These are phyloP conservation scores for Nigrospora oryzae DNA, from an alignment of 2,329 filamentous ascomycete genomes.

Conservation along the genomic window DNA sequence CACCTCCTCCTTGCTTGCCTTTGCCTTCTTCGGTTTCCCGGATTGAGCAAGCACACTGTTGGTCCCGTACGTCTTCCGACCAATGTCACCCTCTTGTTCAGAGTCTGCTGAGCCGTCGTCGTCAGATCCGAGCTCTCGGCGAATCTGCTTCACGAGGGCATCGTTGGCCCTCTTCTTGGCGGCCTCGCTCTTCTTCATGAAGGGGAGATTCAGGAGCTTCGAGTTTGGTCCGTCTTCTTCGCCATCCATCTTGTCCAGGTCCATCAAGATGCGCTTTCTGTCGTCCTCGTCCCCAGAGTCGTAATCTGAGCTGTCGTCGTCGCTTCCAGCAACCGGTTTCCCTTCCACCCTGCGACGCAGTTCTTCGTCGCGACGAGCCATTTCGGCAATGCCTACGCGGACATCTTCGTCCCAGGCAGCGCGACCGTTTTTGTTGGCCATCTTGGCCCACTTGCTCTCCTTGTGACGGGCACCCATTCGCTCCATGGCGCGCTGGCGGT, in stretches of 20 bases:
- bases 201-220: slow-evolving; percentile 76
- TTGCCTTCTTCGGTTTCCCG: slow-evolving; percentile 13
- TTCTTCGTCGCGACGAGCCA: slow-evolving; percentile 77
- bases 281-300: slow-evolving; percentile 49
- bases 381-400: slow-evolving; percentile 66
- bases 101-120: slow-evolving; percentile 38
- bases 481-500: slow-evolving; percentile 72
- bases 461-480: slow-evolving; percentile 78
- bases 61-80: slow-evolving; percentile 62
- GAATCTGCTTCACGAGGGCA: slow-evolving; percentile 60
- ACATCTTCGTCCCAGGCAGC: slow-evolving; percentile 87
- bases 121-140: slow-evolving; percentile 62
- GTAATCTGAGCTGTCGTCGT: slow-evolving; percentile 36
- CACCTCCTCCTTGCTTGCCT: slow-evolving; percentile 1
- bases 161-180: slow-evolving; percentile 73
- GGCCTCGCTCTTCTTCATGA: slow-evolving; percentile 87
- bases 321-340: slow-evolving; percentile 28
- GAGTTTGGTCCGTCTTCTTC: slow-evolving; percentile 48
- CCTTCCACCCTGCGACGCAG: slow-evolving; percentile 73
- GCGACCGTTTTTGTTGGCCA: slow-evolving; percentile 67
- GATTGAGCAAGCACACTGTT: slow-evolving; percentile 11
- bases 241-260: slow-evolving; percentile 36
- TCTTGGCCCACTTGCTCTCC: slow-evolving; percentile 89
- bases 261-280: slow-evolving; percentile 36
- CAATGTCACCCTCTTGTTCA: slow-evolving; percentile 50